Base-by-base conservation (phyloP, 2,329 filamentous ascomycete genomes). In the Aspergillus persii region DNA sequence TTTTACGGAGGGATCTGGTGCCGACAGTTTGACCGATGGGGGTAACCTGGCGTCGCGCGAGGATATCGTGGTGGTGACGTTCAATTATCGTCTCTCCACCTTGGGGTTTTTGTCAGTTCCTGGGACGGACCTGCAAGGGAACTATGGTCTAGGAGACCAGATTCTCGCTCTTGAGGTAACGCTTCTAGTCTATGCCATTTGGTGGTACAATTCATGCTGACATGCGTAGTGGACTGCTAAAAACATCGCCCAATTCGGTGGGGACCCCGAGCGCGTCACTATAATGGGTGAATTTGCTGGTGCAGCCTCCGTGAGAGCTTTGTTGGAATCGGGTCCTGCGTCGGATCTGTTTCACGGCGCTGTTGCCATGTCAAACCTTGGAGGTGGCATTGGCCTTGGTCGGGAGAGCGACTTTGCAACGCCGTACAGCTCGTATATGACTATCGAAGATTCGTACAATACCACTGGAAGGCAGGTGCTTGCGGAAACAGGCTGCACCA, bases 21-120 rank as follows among this genome's bases (percentile, higher is more conserved):
- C 71, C 0, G 68, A 71, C 54, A 63, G 67, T 26, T 64, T 68
- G 4, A 68, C 66, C 3, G 84, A 87, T 62, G 82, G 83, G 23
- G 83, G 81, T 3, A 84, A 84, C 61, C 73, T 86, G 3, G 84
- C 82, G 0, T 84, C 83, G 5, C 79, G 84, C 48, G 83, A 83
- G 44, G 84, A 86, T 61, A 77, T 86, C 26, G 82, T 87, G 0
- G 78, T 84, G 5, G 85, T 87, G 4, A 73, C 71, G 8, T 81
- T 86, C 74, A 86, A 87, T 72, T 87, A 87, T 69, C 81, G 85
- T 18, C 73, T 86, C 6, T 79, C 77, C 0, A 84, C 83, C 0
- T 77, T 87, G 0, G 85, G 85, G 0, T 87, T 85, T 63, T 72
- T 87, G 0, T 84, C 84, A 8, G 76, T 86, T 12, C 79, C 80